Evolutionary conservation across 1,139 yeast genomes (phyloP).

Genomic region (Yamadazyma mexicana): DNA sequence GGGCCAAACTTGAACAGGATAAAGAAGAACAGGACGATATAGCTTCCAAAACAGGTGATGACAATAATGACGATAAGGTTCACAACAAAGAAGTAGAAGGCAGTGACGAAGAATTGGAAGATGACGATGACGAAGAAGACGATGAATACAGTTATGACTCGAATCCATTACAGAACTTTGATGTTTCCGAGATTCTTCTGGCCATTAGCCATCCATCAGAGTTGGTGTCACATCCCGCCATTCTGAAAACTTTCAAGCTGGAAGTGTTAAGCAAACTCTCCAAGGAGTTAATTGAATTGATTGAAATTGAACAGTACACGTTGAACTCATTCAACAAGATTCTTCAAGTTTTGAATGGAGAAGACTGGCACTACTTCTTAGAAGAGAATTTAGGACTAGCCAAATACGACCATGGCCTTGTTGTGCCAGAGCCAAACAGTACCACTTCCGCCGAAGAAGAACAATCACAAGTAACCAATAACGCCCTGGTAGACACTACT

Average conservation of each 20-base stretch:
- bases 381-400: constrained; percentile 68
- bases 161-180: constrained; percentile 37
- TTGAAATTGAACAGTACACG: constrained; percentile 77
- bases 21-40: constrained; percentile 7
- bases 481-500: constrained; percentile 1
- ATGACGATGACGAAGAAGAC: constrained; percentile 30
- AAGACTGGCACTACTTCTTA: constrained; percentile 69
- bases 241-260: constrained; percentile 63
- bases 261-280: constrained; percentile 56
- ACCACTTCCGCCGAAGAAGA: constrained; percentile 4
- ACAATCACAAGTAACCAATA: neutral
- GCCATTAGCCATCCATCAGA: constrained; percentile 85
- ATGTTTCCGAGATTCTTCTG: constrained; percentile 57
- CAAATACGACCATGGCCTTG: constrained; percentile 64
- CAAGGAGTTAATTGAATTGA: constrained; percentile 67
- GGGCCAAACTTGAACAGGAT: constrained; percentile 1
- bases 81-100: constrained; percentile 26
- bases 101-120: constrained; percentile 31
- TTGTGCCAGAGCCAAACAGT: constrained; percentile 23
- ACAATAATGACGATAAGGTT: constrained; percentile 25
- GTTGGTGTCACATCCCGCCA: constrained; percentile 67
- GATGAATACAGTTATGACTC: constrained; percentile 25
- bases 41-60: constrained; percentile 6
- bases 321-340: constrained; percentile 69
- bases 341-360: constrained; percentile 80